These are phyloP conservation scores for Pseudoturritis turrita DNA, from an alignment of 345 rosid genomes.

Conservation along the genomic window DNA sequence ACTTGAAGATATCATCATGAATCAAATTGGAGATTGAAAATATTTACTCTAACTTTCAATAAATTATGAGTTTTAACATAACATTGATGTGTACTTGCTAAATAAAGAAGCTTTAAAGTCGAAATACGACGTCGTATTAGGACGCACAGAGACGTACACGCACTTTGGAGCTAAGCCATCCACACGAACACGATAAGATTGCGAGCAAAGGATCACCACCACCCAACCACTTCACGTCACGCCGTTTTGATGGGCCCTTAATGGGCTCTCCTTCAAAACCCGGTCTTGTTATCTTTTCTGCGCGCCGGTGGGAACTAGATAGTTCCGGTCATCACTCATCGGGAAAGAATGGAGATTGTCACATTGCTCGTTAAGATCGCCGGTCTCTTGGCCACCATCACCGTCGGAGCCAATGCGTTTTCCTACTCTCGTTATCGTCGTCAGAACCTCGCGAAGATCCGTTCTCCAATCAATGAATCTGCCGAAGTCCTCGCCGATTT, in stretches of 20 bases:
- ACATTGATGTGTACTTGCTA: neutral
- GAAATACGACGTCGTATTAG: neutral
- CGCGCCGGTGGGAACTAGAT: neutral
- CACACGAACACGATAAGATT: slow-evolving; percentile 28
- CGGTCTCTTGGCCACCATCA: slow-evolving; percentile 54
- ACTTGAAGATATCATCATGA: neutral
- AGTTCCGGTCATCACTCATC: neutral
- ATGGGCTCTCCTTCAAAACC: slow-evolving; percentile 9
- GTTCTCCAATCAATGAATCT: slow-evolving; percentile 75
- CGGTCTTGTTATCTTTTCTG: neutral
- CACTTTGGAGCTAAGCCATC: slow-evolving; percentile 4
- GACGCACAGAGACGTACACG: slow-evolving; percentile 14
- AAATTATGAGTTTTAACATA: neutral
- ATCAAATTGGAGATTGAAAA: neutral
- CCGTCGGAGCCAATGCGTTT: slow-evolving; percentile 72
- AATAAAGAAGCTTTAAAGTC: neutral
- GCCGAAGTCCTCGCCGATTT: slow-evolving; percentile 70
- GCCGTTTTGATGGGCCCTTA: slow-evolving; percentile 20
- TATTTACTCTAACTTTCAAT: no score
- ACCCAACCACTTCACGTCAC: slow-evolving; percentile 16
- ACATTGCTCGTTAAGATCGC: slow-evolving; percentile 57
- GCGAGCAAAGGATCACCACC: slow-evolving; percentile 6
- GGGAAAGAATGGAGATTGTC: slow-evolving; percentile 36
- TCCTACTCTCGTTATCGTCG: slow-evolving; percentile 70
- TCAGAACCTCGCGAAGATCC: slow-evolving; percentile 45